Base-by-base conservation (phyloP, 345 rosid genomes). In the Hypericum androsaemum region DNA sequence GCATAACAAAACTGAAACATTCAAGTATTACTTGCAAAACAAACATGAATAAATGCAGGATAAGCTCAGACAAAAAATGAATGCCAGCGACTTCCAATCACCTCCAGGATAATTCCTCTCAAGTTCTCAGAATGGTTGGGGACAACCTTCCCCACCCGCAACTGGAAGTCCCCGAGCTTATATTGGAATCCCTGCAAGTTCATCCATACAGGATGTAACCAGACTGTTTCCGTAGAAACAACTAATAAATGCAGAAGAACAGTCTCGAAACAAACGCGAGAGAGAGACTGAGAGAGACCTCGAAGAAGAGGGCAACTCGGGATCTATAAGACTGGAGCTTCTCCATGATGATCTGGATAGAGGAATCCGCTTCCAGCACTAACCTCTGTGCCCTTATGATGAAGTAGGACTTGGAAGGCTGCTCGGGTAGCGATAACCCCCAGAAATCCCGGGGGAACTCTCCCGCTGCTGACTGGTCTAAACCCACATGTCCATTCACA, bases 31-130 rank as follows among this genome's bases (percentile, higher is more conserved):
- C 32, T 22, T 15, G 10, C 14, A 12, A 47, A 47, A 42, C 37
- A 43, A 15, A 7, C 42, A 35, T 37, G 15, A 14, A 38, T 1
- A 44, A 8, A 4, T 0, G 8, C 5, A 43, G 1, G 7, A 43
- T 37, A 10, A 13, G 28, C n/a, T n/a, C n/a, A 10, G 39, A 47
- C 41, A 43, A 12, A 36, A 41, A 7, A 47, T 22, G 5, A 53
- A 49, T 5, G 13, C n/a, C 38, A 5, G 38, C 44, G 36, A 62
- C 48, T 47, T 16, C n/a, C 32, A 22, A 37, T 16, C 74, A 85
- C 96, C 98, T 88, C 98, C 96, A 92, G 80, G 3, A 92, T 79
- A 32, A 88, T 88, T 52, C 94, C 96, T 71, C 98, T 71, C 71
- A 92, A 67, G 70, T 62, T 88, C 73, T 84, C 96, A 1, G 89